Percentiles rank a stretch among this genome's conserved stretches.
These are phyloP conservation scores for Mollisiaceae sp. DNA, from an alignment of 2,329 filamentous ascomycete genomes.

Conservation along the genomic window DNA sequence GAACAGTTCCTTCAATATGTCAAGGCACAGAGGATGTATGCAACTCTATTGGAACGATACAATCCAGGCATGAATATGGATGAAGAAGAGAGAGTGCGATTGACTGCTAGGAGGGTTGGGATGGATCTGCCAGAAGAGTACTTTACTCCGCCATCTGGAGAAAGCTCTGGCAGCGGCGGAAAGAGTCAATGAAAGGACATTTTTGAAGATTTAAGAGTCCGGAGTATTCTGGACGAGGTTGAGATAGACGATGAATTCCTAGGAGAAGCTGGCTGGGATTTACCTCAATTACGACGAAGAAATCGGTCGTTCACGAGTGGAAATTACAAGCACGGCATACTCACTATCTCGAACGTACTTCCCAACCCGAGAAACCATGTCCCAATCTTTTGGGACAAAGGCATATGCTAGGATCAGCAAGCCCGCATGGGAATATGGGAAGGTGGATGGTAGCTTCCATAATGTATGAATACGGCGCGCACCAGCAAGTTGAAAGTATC, in stretches of 20 bases:
- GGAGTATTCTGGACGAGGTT: neutral
- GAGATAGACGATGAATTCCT: neutral
- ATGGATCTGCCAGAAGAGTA: constrained; percentile 82
- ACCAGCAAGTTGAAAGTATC: neutral
- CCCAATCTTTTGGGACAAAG: constrained; percentile 1
- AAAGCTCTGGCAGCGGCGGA: constrained; percentile 2
- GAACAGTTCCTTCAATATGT: constrained; percentile 83
- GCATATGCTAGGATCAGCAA: neutral
- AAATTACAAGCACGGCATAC: neutral
- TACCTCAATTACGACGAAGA: neutral
- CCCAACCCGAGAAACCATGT: neutral
- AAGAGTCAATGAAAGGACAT: constrained; percentile 6
- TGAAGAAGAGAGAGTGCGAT: constrained; percentile 79
- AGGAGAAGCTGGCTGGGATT: neutral
- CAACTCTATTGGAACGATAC: constrained; percentile 83
- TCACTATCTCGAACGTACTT: neutral
- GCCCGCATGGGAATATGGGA: neutral
- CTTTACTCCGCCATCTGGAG: constrained; percentile 9
- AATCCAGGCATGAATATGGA: constrained; percentile 92
- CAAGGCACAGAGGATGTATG: constrained; percentile 83
- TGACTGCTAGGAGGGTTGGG: constrained; percentile 86
- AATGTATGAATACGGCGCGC: constrained; percentile 4
- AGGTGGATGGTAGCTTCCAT: constrained; percentile 2
- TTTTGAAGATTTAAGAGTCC: neutral
- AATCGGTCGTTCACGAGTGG: neutral